These are phyloP conservation scores for Suhomyces coccinellae DNA, from an alignment of 1,139 yeast species.

Conservation along the genomic window DNA sequence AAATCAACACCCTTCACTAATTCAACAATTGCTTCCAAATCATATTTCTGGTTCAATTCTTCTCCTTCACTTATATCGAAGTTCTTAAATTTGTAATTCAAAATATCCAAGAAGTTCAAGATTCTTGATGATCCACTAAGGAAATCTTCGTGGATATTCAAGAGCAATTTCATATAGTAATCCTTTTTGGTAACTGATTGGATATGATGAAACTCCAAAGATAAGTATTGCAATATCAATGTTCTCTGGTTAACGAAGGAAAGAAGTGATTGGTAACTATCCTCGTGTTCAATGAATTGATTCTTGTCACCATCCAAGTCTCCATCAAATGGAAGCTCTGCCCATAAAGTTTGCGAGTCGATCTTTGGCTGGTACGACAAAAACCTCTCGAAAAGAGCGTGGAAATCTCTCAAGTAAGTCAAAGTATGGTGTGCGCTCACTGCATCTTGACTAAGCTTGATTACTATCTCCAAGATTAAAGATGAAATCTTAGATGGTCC, in stretches of 20 bases:
- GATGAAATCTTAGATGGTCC: conserved; percentile 61
- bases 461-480: conserved; percentile 57
- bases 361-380: conserved; percentile 58
- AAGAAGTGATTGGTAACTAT: conserved; percentile 54
- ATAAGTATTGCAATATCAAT: conserved; percentile 60
- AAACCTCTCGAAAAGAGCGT: conserved; percentile 51
- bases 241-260: conserved; percentile 66
- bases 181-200: conserved; percentile 58
- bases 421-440: conserved; percentile 55
- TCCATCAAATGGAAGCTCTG: conserved; percentile 44
- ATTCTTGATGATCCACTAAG: conserved; percentile 60
- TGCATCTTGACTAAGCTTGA: conserved; percentile 58
- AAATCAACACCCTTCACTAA: conserved; percentile 22
- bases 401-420: conserved; percentile 47
- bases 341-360: conserved; percentile 52
- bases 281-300: conserved; percentile 33
- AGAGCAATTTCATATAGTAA: conserved; percentile 53
- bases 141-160: conserved; percentile 44
- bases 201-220: conserved; percentile 72
- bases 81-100: conserved; percentile 53
- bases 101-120: conserved; percentile 65
- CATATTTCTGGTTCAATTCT: conserved; percentile 37
- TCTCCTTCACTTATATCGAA: conserved; percentile 42
- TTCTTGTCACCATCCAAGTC: conserved; percentile 33
- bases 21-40: conserved; percentile 30